phyloP scores from a whole-genome alignment of 257 asterid species.

The Capsicum rhomboideum region DNA sequence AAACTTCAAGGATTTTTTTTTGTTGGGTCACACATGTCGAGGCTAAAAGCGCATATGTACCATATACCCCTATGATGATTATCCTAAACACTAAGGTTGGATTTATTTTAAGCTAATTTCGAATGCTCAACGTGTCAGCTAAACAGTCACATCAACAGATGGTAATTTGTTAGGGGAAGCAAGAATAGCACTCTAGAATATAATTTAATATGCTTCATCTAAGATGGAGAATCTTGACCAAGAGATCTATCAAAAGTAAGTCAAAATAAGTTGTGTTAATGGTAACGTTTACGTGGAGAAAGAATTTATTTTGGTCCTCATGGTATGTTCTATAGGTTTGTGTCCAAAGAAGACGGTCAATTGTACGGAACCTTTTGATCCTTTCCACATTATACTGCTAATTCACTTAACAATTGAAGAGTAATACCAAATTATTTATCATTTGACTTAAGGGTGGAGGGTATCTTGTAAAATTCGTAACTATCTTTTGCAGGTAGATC shows the following conservation, averaged over 20 bases:
- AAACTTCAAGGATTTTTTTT: background rate
- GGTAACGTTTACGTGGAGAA: background rate
- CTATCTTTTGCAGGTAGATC: background rate
- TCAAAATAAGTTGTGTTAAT: background rate
- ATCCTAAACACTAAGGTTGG: background rate
- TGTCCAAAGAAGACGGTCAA: background rate
- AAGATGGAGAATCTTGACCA: background rate
- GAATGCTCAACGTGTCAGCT: background rate
- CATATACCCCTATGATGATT: too few relatives aligned
- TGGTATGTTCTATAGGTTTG: background rate
- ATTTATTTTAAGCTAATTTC: background rate
- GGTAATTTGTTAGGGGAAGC: background rate
- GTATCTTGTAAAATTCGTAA: background rate
- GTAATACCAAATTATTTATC: background rate
- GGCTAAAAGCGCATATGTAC: background rate
- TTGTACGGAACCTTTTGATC: background rate
- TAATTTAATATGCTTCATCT: background rate
- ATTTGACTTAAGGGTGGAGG: background rate
- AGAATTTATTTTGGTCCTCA: background rate
- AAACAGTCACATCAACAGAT: background rate
- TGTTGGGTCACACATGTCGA: background rate
- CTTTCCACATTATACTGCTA: background rate
- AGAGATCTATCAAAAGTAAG: background rate
- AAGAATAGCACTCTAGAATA: background rate
- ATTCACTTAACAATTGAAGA: background rate